Percentiles rank a stretch among this genome's conserved stretches.
phyloP scores from a whole-genome alignment of 768 basidiomycete species.

The Symmetrospora coprosmae region DNA sequence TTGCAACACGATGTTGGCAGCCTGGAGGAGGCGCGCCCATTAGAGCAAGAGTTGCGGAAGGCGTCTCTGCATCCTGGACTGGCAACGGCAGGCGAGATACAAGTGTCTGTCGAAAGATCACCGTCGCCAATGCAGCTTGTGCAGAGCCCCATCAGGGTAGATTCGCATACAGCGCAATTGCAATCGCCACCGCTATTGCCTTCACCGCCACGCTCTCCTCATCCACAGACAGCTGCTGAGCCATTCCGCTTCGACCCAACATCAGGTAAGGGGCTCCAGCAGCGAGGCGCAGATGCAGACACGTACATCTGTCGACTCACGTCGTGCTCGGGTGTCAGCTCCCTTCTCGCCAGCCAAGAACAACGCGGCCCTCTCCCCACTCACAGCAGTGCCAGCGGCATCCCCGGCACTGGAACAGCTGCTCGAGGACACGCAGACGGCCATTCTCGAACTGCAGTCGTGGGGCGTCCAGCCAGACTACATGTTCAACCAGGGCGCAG shows the following conservation, averaged over 20 bases:
- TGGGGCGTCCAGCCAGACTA: constrained; percentile 8
- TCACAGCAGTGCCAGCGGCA: too few relatives aligned
- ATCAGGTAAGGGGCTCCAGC: not conserved
- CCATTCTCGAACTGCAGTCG: not conserved
- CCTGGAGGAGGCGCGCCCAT: not conserved
- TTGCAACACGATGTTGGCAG: not conserved
- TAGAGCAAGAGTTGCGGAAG: not conserved
- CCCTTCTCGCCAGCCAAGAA: not conserved
- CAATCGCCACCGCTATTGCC: too few relatives aligned
- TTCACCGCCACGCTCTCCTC: too few relatives aligned
- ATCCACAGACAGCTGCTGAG: too few relatives aligned
- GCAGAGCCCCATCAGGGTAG: too few relatives aligned
- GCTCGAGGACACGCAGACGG: not conserved
- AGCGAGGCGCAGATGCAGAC: not conserved
- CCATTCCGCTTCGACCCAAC: not conserved
- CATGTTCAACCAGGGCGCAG: not conserved
- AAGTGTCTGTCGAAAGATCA: too few relatives aligned
- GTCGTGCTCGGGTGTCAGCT: not conserved
- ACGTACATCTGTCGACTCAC: not conserved
- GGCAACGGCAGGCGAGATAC: too few relatives aligned
- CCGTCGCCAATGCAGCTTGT: too few relatives aligned
- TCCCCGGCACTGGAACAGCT: not conserved
- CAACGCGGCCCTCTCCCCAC: not conserved
- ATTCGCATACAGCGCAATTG: too few relatives aligned
- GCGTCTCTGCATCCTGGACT: too few relatives aligned